Base-by-base conservation (phyloP, 805 yeast species). In the Myxozyma neglecta region DNA sequence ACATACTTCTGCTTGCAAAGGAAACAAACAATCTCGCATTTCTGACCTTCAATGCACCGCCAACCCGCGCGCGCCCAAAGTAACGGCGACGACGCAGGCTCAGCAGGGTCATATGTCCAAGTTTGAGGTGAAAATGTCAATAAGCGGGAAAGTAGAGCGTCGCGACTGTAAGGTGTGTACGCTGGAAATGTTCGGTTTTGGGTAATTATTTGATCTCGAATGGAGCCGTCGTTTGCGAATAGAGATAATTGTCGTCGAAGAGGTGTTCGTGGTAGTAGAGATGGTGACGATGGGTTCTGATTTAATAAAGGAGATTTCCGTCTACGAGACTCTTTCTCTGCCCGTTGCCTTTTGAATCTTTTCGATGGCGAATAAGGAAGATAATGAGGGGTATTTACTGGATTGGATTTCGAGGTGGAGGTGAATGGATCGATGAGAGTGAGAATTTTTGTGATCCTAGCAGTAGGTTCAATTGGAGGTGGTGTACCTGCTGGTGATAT, bases 41-140 rank as follows among this genome's bases (percentile, higher is more conserved):
- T 36, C 16, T 50, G 24, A 11, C 24, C 42, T 14, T 34, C 42
- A 18, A 16, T 36, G 36, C 60, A 50, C 5, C 29, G 24, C 68
- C 68, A 65, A 49, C 68, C 68, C 10, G 53, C 56, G 9, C 63
- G 56, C 3, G 68, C 64, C 62, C 66, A 56, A 8, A 53, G 10
- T 35, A 63, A 16, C 6, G 66, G 61, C 6, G 59, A 48, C 10
- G 65, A 47, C 2, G 61, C 42, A 24, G 53, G 43, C 18, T 54
- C 57, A 4, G 57, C 10, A 8, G 59, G 57, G 35, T 60, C 59
- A 44, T 55, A 56, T 13, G 18, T 20, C 64, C 64, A 60, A 29
- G 13, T 9, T 13, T 20, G 11, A 20, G 13, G 8, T 18, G 64
- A 11, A 40, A 66, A 66, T 16, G 68, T 49, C 6, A 53, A 18